Evolutionary conservation across 148 eudicot genomes (phyloP), one percentile per base, ranked within the genome.

Genomic region (Heliamphora exappendiculata): DNA sequence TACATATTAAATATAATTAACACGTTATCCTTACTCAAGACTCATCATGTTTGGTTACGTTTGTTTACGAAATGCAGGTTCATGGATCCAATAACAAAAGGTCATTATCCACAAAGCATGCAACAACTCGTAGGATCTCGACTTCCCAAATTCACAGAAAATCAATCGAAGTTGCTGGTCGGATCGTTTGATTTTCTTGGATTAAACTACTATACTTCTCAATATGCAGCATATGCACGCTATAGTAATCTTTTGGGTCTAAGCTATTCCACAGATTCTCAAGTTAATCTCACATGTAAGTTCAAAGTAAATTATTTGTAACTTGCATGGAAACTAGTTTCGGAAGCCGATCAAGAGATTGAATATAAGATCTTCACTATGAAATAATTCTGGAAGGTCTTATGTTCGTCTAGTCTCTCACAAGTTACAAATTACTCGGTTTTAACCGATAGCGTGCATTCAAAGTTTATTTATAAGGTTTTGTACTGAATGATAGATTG

Each of bases 151-250:
- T 86, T 86, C 72, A 71, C 86, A 5, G 37, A 44, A 6, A 76
- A 83, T 45, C 76, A 86, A 74, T 65, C 69, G 0, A 60, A 65
- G 4, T 33, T 73, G 68, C 26, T 85, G 36, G 82, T 78, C 12
- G 84, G 84, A n/a, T 90, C 93, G 2, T 78, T 69, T 57, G 93
- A 90, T 82, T 90, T 84, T 75, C 72, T 90, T 20, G 93, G 93
- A 41, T 19, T 90, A 26, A 88, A 90, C 59, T 54, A 54, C 28
- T 54, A 54, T 22, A 54, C 59, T 20, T 7, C 59, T 54, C 24
- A 7, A 6, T 54, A 54, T 22, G 59, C 28, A 54, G 59, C 59
- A n/a, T 6, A 7, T 54, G 26, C 24, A 54, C 26, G 7, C 1
- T 54, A 20, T n/a, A 5, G 7, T n/a, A 54, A 9, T 54, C 22